phyloP scores from a whole-genome alignment of 306 rosid species.

The Spatholobus suberectus region DNA sequence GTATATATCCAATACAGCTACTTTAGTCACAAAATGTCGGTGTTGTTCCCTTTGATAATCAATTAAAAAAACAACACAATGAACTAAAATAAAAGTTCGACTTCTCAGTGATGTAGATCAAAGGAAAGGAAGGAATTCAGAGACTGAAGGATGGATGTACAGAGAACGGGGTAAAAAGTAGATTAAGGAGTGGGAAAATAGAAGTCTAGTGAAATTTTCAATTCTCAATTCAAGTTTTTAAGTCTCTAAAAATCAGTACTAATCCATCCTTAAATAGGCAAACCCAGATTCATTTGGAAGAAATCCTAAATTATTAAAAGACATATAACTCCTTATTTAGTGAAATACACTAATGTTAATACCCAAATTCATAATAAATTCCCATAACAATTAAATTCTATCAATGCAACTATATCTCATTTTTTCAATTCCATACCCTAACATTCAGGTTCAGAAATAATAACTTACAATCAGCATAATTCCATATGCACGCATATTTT shows the following conservation, averaged over 20 bases:
- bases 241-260: neutral
- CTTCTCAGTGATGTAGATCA: slow-evolving; percentile 8
- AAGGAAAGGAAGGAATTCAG: neutral
- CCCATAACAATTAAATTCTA: neutral
- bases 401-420: slow-evolving; percentile 2
- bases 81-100: slow-evolving; percentile 13
- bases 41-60: neutral
- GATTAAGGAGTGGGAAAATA: slow-evolving; percentile 1
- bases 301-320: neutral
- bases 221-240: neutral
- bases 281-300: neutral
- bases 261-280: neutral
- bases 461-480: slow-evolving; percentile 85
- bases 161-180: neutral
- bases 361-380: neutral
- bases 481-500: slow-evolving; percentile 86
- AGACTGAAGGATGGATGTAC: neutral
- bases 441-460: slow-evolving; percentile 39
- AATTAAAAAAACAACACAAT: neutral
- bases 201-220: neutral
- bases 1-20: neutral
- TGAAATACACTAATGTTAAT: neutral
- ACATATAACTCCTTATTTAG: neutral
- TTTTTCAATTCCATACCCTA: slow-evolving; percentile 7
- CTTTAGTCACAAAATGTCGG: neutral